Evolutionary conservation across 805 yeast genomes (phyloP), one percentile per base, ranked within the genome.

Genomic region (Cyberlindnera xishuangbannaensis): DNA sequence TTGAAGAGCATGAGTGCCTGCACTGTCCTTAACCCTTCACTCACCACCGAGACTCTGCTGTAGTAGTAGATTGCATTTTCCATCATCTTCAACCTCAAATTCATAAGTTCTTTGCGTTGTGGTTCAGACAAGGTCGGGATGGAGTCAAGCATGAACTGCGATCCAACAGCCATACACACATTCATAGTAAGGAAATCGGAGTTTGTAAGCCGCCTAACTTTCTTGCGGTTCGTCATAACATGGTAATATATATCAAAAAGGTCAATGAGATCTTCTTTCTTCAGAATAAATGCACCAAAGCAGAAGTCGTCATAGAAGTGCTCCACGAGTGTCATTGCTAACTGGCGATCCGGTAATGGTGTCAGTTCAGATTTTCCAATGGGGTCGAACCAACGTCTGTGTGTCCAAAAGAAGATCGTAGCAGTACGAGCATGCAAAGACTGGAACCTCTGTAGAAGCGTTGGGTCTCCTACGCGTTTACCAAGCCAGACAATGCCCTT

Each of bases 1-100:
- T 68, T 53, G 28, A 79, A 50, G 16, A 78, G 45, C 16, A 80
- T 41, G 8, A 76, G 55, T 0, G 73, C 83, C 46, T 67, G 75
- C 12, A 76, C 54, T 3, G 77, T 66, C 25, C 56, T 56, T 0
- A 71, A 32, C 9, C 78, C 80, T 39, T 72, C 79, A 43, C 73
- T 67, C 22, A 67, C 47, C 2, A 71, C 58, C 5, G 69, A 54
- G 7, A 75, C 50, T 39, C 72, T 62, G 43, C 72, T 75, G 43
- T 68, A 78, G 47, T 73, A 78, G 45, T 55, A 71, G 16, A 76
- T 50, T 1, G 77, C 55, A 43, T 68, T 69, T 12, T 52, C 45
- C 6, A 62, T 46, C 38, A 61, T 51, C 3, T 45, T 34, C 7
- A 47, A 44, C 34, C 61, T 65, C 4, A 61, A 34, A 1, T 40